phyloP scores from a whole-genome alignment of 345 rosid genomes.

The Boechera divaricarpa region DNA sequence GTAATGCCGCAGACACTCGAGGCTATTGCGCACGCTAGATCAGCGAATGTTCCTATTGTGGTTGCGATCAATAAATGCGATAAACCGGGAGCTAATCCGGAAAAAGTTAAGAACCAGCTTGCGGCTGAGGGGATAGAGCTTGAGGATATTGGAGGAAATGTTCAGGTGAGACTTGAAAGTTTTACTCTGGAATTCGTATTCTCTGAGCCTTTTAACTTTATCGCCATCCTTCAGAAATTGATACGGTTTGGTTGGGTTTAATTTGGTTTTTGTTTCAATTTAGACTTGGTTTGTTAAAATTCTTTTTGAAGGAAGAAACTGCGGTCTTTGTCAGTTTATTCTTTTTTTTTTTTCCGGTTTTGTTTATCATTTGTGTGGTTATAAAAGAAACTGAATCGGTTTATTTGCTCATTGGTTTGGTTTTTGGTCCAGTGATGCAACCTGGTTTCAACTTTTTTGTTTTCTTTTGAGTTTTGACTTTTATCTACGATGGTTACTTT shows the following conservation, averaged over 20 bases:
- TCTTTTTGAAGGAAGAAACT: neutral
- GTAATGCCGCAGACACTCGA: slow-evolving; percentile 98
- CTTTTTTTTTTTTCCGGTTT: too few species aligned
- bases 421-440: neutral
- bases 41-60: slow-evolving; percentile 84
- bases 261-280: neutral
- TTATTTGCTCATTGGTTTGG: neutral
- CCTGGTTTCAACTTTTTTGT: neutral
- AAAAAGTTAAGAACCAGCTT: slow-evolving; percentile 84
- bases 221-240: too few species aligned
- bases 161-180: slow-evolving; percentile 50
- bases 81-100: slow-evolving; percentile 81
- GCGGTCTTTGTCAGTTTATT: too few species aligned
- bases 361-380: neutral
- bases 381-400: neutral
- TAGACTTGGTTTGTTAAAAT: neutral
- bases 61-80: slow-evolving; percentile 96
- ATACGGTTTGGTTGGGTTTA: neutral
- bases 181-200: neutral
- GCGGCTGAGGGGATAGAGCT: slow-evolving; percentile 81
- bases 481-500: neutral
- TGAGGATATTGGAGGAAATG: slow-evolving; percentile 93
- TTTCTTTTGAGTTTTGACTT: neutral
- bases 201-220: neutral
- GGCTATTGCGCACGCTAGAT: slow-evolving; percentile 88